Evolutionary conservation across 805 yeast species (phyloP), one percentile per base, ranked within the genome.

Genomic region (Wickerhamomyces subpelliculosus): DNA sequence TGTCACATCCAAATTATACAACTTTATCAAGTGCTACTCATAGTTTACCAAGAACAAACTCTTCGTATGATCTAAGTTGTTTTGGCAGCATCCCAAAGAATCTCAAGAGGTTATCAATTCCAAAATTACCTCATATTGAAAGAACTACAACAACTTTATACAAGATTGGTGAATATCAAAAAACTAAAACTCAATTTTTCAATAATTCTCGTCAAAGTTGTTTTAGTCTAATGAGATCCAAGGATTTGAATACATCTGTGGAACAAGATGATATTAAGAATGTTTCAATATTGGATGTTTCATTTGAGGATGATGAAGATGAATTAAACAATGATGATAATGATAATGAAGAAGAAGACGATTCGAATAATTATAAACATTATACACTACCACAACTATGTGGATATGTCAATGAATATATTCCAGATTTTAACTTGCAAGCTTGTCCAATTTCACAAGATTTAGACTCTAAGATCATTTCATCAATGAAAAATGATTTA

Each of bases 401-500:
- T 32, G 55, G 58, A 1, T 54, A 50, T 30, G 42, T 48, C 2
- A 40, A 44, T 22, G 47, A 51, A 18, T 54, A 41, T 35, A 17
- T 46, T 10, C 58, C 59, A 6, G 53, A 61, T 46, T 65, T 62
- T 36, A 61, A 62, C 40, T 42, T 65, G 12, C 84, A 77, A 52
- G 75, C 79, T 9, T 72, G 78, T 48, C 80, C 79, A 1, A 56
- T 67, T 13, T 60, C 65, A 17, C 64, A 70, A 12, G 73, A 74
- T 39, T 54, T 75, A 8, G 81, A 76, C 43, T 55, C 64, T 8
- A 73, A 67, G 37, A 65, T 77, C 10, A 52, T 67, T 12, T 55
- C 55, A 25, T 59, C 77, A 12, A 77, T 77, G 82, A 75, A 70
- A 46, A 65, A 64, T 40, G 81, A 75, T 46, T 51, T 76, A 38